Conservation (phyloP, 139 green algal genomes). For the Yamagishiella unicocca region DNA sequence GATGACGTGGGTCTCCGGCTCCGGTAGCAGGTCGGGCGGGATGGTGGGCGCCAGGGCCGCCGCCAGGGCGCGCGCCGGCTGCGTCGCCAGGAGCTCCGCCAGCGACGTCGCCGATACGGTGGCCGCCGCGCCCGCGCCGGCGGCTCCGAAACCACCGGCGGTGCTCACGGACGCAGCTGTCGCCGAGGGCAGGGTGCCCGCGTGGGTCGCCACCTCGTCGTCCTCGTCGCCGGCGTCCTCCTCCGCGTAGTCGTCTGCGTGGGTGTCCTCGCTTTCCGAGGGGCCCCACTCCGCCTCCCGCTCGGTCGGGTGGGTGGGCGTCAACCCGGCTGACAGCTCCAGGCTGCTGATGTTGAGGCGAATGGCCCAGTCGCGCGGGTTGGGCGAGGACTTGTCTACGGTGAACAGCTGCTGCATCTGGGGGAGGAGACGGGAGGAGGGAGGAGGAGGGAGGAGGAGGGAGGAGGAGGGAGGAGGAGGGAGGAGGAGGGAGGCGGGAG, state of each 20-base stretch:
- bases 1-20: conserved; percentile 2
- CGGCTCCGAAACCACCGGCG: neutral
- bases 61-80: conserved; percentile 26
- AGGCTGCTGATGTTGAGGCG: conserved; percentile 9
- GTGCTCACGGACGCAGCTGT: neutral
- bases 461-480: neutral
- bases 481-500: neutral
- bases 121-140: neutral
- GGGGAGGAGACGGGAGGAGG: neutral
- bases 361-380: neutral
- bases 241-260: neutral
- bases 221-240: neutral
- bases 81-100: neutral
- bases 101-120: neutral
- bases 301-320: neutral
- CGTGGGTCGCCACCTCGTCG: neutral
- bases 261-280: neutral
- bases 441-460: neutral
- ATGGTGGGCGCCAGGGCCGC: conserved; percentile 28
- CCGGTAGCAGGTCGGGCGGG: conserved; percentile 30
- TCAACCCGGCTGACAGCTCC: conserved; percentile 12
- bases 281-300: neutral
- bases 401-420: conserved; percentile 25
- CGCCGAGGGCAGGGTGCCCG: neutral
- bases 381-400: neutral